Evolutionary conservation across 495 filamentous ascomycete genomes (phyloP), one percentile per base, ranked within the genome.

Genomic region (Trichoderma reesei): DNA sequence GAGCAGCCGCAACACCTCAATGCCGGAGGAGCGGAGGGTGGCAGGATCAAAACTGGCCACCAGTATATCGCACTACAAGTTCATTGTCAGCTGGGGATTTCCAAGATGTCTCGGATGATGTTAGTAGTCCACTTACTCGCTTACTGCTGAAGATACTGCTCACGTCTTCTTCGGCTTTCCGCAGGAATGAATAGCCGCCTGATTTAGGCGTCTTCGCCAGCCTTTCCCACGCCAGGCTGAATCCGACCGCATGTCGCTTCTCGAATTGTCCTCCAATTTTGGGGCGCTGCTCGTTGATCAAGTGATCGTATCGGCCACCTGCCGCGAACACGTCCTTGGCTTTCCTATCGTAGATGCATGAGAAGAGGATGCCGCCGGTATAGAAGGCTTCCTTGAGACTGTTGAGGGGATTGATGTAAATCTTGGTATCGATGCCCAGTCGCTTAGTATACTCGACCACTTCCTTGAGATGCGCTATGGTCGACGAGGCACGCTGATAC

Each of bases 361-460:
- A 87, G 71, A 98, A 98, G 34, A 98, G 76, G 26, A 98, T 79
- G 41, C 92, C 91, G 9, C 90, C 90, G 42, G 83, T 79, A 75
- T 94, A 98, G 74, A 98, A 96, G 59, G 89, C 89, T 69, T 96
- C 92, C 71, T 97, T 96, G 68, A 93, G 82, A 70, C 89, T 95
- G 67, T 88, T 89, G 13, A 98, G 81, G 5, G 92, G 92, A 65
- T 83, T 89, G 67, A 98, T 78, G 69, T 91, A 97, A 33, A 95
- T 79, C 69, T 93, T 95, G 42, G 84, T 84, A 60, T 83, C 79
- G 4, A 98, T 81, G 13, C 84, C 83, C 63, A 96, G 88, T 26
- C 83, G 81, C 70, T 88, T 87, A 42, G 89, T 78, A 70, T 94
- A 96, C 59, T 82, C 80, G 67, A 89, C 82, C 4, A 96, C 82